Evolutionary conservation across 164 flowering plant genomes (phyloP), one percentile per base, ranked within the genome.

Genomic region (Stephania cephalantha): DNA sequence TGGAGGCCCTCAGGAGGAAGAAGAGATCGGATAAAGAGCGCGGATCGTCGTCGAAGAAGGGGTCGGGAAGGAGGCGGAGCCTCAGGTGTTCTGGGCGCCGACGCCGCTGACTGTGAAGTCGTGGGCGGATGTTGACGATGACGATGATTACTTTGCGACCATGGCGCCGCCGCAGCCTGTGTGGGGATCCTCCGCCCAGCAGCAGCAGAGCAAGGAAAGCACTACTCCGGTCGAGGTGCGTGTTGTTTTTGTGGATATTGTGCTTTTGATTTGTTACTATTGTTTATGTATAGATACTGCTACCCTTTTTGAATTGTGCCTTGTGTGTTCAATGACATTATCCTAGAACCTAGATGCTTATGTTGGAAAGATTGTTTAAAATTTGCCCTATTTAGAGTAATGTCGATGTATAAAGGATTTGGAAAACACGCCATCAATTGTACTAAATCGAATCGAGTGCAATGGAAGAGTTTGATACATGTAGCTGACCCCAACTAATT

Each of bases 61-160:
- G 88, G 11, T 82, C 86, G 48, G 68, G 8, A 80, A 81, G 80
- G 88, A 87, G 78, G 76, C 86, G 9, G 84, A 88, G 83, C 65
- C 65, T 7, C 86, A 75, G 84, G 92, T 91, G 8, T 85, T 84
- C 68, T 95, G 97, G 97, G 85, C 94, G 0, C 95, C 97, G 1
- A 78, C 95, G 9, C 93, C 92, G 1, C 79, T 95, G 65, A 88
- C 79, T 3, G 81, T 70, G 17, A 90, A 89, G 70, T 88, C 93
- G 0, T 93, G 98, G 98, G 98, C 97, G 7, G 98, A 95, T 81
- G 94, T 90, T 17, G 97, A 91, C 52, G 97, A 91, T 75, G 98
- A 93, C 63, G 98, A 92, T 48, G 97, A 95, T 78, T 93, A 90
- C 74, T 91, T 82, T 69, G 90, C 89, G 45, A 87, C 95, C 52